A percentile compares a stretch with the other conserved stretches of the same genome.
Conservation (phyloP, 257 asterid genomes). For the Scutellaria baicalensis region DNA sequence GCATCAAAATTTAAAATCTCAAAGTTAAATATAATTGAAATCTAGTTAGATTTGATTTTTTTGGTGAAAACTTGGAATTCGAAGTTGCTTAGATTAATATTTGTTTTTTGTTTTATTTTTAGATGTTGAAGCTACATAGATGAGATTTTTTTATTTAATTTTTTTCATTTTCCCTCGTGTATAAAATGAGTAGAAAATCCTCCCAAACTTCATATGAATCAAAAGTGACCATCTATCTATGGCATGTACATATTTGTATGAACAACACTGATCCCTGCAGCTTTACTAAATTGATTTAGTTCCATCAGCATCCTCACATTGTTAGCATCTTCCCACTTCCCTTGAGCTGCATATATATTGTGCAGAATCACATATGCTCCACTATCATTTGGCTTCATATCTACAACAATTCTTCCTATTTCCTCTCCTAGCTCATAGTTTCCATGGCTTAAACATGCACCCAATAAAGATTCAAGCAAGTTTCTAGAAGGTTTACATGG, state of each 20-base stretch:
- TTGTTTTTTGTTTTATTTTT: no score
- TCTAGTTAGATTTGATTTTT: no score
- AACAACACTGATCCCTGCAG: slow-evolving; percentile 34
- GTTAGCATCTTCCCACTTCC: slow-evolving; percentile 56
- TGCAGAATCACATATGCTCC: slow-evolving; percentile 37
- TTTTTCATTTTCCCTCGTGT: no score
- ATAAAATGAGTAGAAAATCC: no score
- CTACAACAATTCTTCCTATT: slow-evolving; percentile 36
- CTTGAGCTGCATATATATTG: slow-evolving; percentile 49
- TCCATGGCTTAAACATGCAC: slow-evolving; percentile 54
- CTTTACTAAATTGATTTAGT: slow-evolving; percentile 22
- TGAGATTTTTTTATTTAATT: no score
- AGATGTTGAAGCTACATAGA: no score
- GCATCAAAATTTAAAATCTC: no score
- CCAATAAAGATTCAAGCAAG: slow-evolving; percentile 35
- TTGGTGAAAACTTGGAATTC: no score
- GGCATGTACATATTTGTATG: not conserved
- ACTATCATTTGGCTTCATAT: slow-evolving; percentile 20
- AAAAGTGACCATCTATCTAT: no score
- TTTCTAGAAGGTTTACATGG: not conserved
- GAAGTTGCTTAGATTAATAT: no score
- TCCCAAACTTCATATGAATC: no score
- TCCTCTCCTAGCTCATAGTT: slow-evolving; percentile 50
- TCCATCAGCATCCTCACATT: slow-evolving; percentile 43
- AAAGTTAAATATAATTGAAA: no score